Evolutionary conservation across 1,284 basidiomycete species (phyloP).

Genomic region (Dichomitus squalens): DNA sequence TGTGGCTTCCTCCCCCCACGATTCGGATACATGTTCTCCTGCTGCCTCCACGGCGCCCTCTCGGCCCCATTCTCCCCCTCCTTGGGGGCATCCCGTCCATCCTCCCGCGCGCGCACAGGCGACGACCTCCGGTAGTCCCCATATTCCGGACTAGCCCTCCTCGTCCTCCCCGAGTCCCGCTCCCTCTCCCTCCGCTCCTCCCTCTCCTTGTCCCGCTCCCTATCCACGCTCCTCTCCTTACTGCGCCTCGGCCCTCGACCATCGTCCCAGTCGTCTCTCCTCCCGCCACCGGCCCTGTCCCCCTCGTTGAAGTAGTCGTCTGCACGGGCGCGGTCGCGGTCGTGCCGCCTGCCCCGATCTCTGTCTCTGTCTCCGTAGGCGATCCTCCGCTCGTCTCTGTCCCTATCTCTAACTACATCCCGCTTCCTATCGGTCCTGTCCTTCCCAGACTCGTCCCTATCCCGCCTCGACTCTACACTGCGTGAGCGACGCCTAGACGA

Average conservation of each 20-base stretch:
- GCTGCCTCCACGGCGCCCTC: constrained; percentile 46
- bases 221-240: constrained; percentile 28
- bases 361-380: constrained; percentile 22
- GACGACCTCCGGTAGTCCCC: constrained; percentile 34
- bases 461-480: constrained; percentile 19
- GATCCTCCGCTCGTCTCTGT: constrained; percentile 27
- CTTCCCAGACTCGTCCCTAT: constrained; percentile 26
- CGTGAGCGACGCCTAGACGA: constrained; percentile 18
- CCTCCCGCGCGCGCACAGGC: constrained; percentile 22
- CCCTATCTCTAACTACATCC: constrained; percentile 18
- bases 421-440: constrained; percentile 16
- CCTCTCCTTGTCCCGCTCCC: constrained; percentile 26
- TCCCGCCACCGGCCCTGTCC: not conserved
- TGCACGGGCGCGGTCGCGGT: constrained; percentile 30
- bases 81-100: constrained; percentile 33
- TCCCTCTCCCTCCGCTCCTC: constrained; percentile 28
- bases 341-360: constrained; percentile 21
- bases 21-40: constrained; percentile 54
- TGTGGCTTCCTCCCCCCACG: constrained; percentile 29
- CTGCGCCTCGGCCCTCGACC: constrained; percentile 17
- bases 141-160: constrained; percentile 36
- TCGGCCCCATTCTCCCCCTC: constrained; percentile 39
- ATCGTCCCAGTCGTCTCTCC: constrained; percentile 2
- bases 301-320: constrained; percentile 34
- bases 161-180: constrained; percentile 26